Evolutionary conservation across 306 rosid species (phyloP).

Genomic region (Cicer yamashitae): DNA sequence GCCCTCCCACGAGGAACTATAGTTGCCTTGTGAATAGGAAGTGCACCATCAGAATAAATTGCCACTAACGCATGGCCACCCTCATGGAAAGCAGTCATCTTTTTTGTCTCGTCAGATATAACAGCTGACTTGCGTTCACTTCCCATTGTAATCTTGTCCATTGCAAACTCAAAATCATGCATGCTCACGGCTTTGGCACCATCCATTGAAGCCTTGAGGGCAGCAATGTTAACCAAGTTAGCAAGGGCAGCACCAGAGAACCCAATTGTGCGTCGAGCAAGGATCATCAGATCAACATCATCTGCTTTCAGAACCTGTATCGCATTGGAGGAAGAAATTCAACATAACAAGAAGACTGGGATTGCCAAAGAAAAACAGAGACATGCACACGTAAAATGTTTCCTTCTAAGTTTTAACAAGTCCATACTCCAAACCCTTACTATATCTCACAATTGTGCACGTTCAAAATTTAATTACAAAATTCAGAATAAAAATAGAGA

Average conservation of each 20-base stretch:
- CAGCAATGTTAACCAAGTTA: conserved; percentile 84
- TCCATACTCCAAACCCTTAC: conserved; percentile 2
- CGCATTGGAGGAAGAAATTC: conserved; percentile 27
- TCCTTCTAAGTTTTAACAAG: conserved; percentile 9
- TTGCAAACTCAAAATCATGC: conserved; percentile 87
- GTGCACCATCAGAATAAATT: conserved; percentile 81
- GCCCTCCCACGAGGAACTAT: conserved; percentile 90
- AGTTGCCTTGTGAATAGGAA: conserved; percentile 90
- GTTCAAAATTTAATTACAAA: not conserved
- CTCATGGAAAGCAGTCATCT: conserved; percentile 82
- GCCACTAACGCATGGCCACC: conserved; percentile 97
- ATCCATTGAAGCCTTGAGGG: conserved; percentile 91
- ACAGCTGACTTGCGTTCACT: conserved; percentile 89
- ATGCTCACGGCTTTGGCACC: conserved; percentile 84
- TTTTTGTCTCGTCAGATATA: conserved; percentile 74
- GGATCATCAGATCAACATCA: conserved; percentile 79
- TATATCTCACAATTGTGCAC: not conserved
- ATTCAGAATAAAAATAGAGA: not conserved
- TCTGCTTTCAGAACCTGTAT: conserved; percentile 79
- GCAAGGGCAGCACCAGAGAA: conserved; percentile 97
- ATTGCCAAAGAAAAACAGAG: not conserved
- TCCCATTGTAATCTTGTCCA: conserved; percentile 94
- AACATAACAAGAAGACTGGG: not conserved
- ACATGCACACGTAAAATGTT: not conserved
- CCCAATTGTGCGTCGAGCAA: conserved; percentile 89